phyloP scores from a whole-genome alignment of 148 eudicot species.

The Rhododendron ferrugineum region DNA sequence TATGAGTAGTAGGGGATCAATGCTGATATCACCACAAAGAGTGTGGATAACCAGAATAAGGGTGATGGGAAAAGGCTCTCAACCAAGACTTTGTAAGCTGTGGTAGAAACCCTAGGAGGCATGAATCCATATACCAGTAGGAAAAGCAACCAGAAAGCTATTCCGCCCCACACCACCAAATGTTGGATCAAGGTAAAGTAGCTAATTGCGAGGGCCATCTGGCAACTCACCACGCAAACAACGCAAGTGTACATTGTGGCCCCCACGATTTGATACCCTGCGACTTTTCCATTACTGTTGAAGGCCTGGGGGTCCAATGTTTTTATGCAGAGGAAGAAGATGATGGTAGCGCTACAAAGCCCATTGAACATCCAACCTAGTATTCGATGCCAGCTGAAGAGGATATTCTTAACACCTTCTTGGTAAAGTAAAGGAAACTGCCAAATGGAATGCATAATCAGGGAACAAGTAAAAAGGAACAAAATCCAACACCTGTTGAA shows the following conservation, averaged over 20 bases:
- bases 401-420: slow-evolving; percentile 89
- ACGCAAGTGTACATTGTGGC: slow-evolving; percentile 83
- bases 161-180: slow-evolving; percentile 78
- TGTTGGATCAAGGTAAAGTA: slow-evolving; percentile 92
- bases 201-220: slow-evolving; percentile 75
- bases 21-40: slow-evolving; percentile 55
- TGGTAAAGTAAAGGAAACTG: slow-evolving; percentile 91
- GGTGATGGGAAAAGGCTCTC: slow-evolving; percentile 66
- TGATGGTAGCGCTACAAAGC: slow-evolving; percentile 50
- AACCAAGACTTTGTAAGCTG: slow-evolving; percentile 61
- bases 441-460: neutral
- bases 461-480: neutral
- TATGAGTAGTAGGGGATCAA: slow-evolving; percentile 58
- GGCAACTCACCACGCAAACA: slow-evolving; percentile 79
- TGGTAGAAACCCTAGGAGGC: slow-evolving; percentile 45
- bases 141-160: slow-evolving; percentile 68
- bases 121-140: slow-evolving; percentile 57
- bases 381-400: slow-evolving; percentile 84
- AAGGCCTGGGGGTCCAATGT: slow-evolving; percentile 52
- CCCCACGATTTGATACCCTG: slow-evolving; percentile 57
- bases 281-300: slow-evolving; percentile 47
- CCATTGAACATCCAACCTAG: slow-evolving; percentile 96
- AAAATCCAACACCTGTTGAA: neutral
- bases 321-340: slow-evolving; percentile 65
- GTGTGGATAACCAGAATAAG: slow-evolving; percentile 50